Evolutionary conservation across 352 stramenopile species (phyloP).

Genomic region (Phytophthora pini): DNA sequence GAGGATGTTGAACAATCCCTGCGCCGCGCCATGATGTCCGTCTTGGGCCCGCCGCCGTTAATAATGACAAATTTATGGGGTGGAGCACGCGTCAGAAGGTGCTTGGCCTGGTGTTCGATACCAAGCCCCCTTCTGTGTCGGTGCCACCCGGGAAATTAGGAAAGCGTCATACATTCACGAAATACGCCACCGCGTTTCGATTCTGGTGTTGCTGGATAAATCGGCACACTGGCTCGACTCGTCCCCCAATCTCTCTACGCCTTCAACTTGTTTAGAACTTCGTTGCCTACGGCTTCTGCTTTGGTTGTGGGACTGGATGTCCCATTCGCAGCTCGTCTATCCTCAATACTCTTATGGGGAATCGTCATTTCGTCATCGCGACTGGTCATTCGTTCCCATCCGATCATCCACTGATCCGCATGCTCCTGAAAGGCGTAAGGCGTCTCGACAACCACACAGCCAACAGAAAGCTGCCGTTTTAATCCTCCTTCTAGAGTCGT

Average conservation of each 20-base stretch:
- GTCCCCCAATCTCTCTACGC: not conserved
- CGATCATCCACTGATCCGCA: slow-evolving; percentile 14
- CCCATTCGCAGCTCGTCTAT: not conserved
- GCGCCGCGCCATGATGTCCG: not conserved
- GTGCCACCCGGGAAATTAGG: too few relatives aligned
- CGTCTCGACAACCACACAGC: slow-evolving; percentile 2
- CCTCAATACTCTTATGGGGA: not conserved
- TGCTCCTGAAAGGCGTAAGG: slow-evolving; percentile 5
- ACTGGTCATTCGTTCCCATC: not conserved
- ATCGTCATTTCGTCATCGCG: not conserved
- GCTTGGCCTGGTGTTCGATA: too few relatives aligned
- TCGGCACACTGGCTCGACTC: not conserved
- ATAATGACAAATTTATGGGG: too few relatives aligned
- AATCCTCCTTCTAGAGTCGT: slow-evolving; percentile 7
- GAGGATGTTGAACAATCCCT: not conserved
- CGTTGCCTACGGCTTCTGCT: not conserved
- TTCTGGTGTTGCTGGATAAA: not conserved
- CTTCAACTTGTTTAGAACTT: not conserved
- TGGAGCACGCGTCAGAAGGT: too few relatives aligned
- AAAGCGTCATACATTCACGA: not conserved
- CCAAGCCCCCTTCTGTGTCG: too few relatives aligned
- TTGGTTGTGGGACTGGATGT: not conserved
- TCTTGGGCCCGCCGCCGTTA: not conserved
- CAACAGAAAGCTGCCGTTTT: not conserved
- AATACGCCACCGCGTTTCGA: not conserved